These are phyloP conservation scores for Tulasnella sp. DNA, from an alignment of 768 basidiomycete genomes.

Conservation along the genomic window DNA sequence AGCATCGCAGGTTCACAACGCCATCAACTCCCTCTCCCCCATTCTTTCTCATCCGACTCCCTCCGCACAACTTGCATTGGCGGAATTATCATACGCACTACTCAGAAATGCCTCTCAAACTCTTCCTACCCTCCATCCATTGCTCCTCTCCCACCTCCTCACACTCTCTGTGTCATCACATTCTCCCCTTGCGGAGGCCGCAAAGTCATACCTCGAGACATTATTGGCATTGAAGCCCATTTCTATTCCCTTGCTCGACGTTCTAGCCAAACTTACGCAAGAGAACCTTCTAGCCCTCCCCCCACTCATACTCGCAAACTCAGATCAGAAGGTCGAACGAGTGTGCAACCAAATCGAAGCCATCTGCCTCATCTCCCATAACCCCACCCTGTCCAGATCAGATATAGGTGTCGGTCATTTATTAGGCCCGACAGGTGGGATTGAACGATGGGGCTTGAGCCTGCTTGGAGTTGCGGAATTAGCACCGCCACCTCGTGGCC, in stretches of 20 bases:
- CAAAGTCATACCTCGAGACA: conserved; percentile 53
- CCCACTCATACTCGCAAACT: conserved; percentile 65
- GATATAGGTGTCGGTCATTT: conserved; percentile 64
- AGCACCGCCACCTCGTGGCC: conserved; percentile 49
- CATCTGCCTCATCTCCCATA: conserved; percentile 58
- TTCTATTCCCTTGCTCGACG: conserved; percentile 53
- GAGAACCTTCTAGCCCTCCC: conserved; percentile 74
- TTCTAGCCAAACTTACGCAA: conserved; percentile 62
- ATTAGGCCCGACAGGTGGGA: conserved; percentile 77
- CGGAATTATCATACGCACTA: conserved; percentile 57
- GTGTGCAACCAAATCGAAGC: conserved; percentile 69
- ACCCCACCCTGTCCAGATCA: conserved; percentile 42
- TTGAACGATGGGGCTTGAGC: conserved; percentile 92
- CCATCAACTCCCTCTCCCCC: conserved; percentile 73
- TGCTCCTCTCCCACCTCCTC: conserved; percentile 73
- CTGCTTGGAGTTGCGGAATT: conserved; percentile 83
- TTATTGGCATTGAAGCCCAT: conserved; percentile 52
- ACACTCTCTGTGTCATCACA: conserved; percentile 67
- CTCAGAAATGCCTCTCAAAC: conserved; percentile 62
- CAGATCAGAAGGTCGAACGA: conserved; percentile 76
- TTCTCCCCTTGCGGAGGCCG: conserved; percentile 54
- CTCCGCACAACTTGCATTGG: conserved; percentile 62
- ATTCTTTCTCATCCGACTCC: conserved; percentile 73
- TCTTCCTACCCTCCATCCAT: conserved; percentile 66
- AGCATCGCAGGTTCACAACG: conserved; percentile 79